Base-by-base conservation (phyloP, 2,329 filamentous ascomycete species). In the Aciculosporium take region DNA sequence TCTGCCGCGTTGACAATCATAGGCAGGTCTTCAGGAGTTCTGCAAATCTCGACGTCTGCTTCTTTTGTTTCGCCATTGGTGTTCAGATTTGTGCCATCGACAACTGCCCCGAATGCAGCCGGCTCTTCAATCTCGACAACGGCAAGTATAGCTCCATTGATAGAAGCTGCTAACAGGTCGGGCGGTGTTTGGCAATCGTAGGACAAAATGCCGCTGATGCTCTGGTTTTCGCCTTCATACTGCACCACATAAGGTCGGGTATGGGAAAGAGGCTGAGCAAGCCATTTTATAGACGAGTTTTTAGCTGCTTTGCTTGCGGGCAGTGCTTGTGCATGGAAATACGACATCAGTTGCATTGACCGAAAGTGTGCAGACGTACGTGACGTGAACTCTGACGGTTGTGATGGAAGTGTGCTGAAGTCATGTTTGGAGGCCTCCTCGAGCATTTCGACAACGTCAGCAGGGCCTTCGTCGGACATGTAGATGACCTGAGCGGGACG, bases 281-380 rank as follows among this genome's bases (percentile, higher is more conserved):
- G 61, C 72, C 77, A 84, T 34, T 54, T 57, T 17, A 58, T 37
- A 45, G 37, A 15, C 4, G 40, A 34, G 7, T 21, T 47, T 17
- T 7, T 30, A 7, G 10, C 17, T 17, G 23, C 38, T 13, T 39
- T 20, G 9, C n/a, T 20, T n/a, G 25, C 17, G 27, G 20, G 4
- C 7, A 29, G 31, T n/a, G 13, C 13, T n/a, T 32, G 30, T 10
- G 43, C 48, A 53, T 89, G 84, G 52, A 89, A 85, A 51, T 88
- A 89, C 0, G 82, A 79, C 69, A 86, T 79, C n/a, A 71, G 75
- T 49, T 87, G 81, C 80, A 89, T 86, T 5, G 72, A 70, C 39
- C 81, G 66, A 3, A 84, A 59, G 46, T 88, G 77, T 0, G 74
- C 68, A 0, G 81, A 71, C 8, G 78, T 82, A 29, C 79, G 66